Evolutionary conservation across 164 flowering plant genomes (phyloP).

Genomic region (Aristolochia contorta): DNA sequence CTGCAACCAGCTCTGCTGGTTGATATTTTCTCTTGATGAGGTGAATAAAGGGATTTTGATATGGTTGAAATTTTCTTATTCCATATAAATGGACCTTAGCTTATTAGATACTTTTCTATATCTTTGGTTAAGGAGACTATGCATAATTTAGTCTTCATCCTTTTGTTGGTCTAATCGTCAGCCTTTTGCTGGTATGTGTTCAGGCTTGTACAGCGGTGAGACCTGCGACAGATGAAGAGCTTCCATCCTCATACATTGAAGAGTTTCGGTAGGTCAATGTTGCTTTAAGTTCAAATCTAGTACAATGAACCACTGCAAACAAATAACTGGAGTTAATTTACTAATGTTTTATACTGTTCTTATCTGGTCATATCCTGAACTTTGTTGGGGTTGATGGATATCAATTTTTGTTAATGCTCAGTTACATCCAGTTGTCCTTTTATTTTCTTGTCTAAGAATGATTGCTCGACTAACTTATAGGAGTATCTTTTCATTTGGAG

Average conservation of each 20-base stretch:
- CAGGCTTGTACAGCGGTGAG: slow-evolving; percentile 89
- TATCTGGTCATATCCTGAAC: too few species aligned
- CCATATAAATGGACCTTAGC: too few species aligned
- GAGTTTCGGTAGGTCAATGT: slow-evolving; percentile 62
- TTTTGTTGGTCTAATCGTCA: slow-evolving; percentile 1
- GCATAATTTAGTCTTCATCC: not conserved
- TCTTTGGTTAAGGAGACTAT: too few species aligned
- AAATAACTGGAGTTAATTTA: not conserved
- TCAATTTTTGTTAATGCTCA: not conserved
- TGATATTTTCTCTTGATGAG: too few species aligned
- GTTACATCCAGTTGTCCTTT: not conserved
- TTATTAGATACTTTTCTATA: too few species aligned
- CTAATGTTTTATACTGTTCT: not conserved
- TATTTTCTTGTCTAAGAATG: not conserved
- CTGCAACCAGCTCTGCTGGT: too few species aligned
- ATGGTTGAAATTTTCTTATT: too few species aligned
- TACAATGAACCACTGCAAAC: too few species aligned
- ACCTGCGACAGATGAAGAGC: slow-evolving; percentile 87
- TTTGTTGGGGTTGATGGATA: too few species aligned
- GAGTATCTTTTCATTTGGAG: not conserved
- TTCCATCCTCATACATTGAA: slow-evolving; percentile 76
- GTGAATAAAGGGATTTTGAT: too few species aligned
- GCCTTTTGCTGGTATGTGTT: slow-evolving; percentile 13
- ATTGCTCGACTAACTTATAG: not conserved
- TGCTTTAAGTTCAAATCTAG: not conserved